A percentile compares a stretch with the other conserved stretches of the same genome.
Conservation (phyloP, 2,329 filamentous ascomycete genomes). For the Fusarium coicis region DNA sequence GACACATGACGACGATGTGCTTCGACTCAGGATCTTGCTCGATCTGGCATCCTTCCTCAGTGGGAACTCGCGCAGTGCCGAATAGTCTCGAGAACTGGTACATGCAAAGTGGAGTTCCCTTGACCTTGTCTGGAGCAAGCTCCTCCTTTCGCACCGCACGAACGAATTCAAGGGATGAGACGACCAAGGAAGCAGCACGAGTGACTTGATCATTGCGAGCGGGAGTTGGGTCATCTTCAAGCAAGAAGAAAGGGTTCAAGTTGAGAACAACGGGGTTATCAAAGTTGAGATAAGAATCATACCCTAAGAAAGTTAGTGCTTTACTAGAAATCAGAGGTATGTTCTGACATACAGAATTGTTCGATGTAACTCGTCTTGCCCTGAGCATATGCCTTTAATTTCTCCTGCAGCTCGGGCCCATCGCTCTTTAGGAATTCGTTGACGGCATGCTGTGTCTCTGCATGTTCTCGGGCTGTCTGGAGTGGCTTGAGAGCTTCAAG, state of each 20-base stretch:
- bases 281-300: conserved; percentile 97
- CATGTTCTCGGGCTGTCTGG: conserved; percentile 82
- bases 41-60: conserved; percentile 94
- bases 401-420: conserved; percentile 87
- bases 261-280: conserved; percentile 98
- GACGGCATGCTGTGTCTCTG: conserved; percentile 82
- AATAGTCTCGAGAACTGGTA: conserved; percentile 97
- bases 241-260: conserved; percentile 95
- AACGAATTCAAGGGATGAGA: conserved; percentile 92
- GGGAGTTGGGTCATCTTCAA: conserved; percentile 97
- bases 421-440: conserved; percentile 84
- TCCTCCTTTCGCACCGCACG: conserved; percentile 93
- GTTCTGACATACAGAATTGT: conserved; percentile 80
- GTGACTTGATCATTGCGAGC: conserved; percentile 97
- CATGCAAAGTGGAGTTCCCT: conserved; percentile 91
- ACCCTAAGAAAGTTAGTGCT: conserved; percentile 70
- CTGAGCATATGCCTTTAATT: conserved; percentile 87
- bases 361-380: conserved; percentile 97
- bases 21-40: conserved; percentile 93
- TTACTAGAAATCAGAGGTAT: neutral
- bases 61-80: conserved; percentile 92
- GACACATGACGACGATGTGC: conserved; percentile 91
- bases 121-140: conserved; percentile 86
- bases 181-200: conserved; percentile 88
- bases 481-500: conserved; percentile 82